Percentiles rank a stretch among this genome's conserved stretches.
These are phyloP conservation scores for Tetraselmis striata DNA, from an alignment of 139 green algal genomes.

Conservation along the genomic window DNA sequence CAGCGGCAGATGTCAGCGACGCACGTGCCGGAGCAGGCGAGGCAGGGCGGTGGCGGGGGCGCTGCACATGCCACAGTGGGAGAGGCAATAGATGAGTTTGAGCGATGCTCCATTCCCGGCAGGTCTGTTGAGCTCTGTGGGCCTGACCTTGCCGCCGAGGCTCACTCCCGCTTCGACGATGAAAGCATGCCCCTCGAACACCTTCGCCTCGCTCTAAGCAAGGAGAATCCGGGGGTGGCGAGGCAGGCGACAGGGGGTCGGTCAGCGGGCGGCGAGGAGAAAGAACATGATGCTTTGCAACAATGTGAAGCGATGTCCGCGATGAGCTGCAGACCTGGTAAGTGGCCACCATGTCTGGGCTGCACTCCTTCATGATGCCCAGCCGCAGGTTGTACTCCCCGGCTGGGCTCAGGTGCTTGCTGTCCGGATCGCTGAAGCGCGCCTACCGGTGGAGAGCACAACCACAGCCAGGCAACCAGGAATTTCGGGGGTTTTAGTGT, in stretches of 20 bases:
- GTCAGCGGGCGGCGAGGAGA: neutral
- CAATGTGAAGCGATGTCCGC: too few species aligned
- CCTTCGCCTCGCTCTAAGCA: slow-evolving; percentile 45
- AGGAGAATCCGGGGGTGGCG: neutral
- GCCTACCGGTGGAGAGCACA: slow-evolving; percentile 15
- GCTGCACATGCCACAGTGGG: too few species aligned
- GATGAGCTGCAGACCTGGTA: slow-evolving; percentile 57
- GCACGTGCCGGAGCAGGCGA: too few species aligned
- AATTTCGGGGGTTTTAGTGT: too few species aligned
- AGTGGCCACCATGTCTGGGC: slow-evolving; percentile 89
- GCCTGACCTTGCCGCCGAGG: slow-evolving; percentile 59
- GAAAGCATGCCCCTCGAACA: slow-evolving; percentile 93
- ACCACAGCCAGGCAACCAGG: neutral
- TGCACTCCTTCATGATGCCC: slow-evolving; percentile 94
- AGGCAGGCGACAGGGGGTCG: neutral
- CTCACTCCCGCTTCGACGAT: slow-evolving; percentile 89
- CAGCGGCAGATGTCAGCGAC: too few species aligned
- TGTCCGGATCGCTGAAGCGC: slow-evolving; percentile 66
- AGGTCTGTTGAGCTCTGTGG: too few species aligned
- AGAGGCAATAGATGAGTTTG: too few species aligned
- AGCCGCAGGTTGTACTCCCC: slow-evolving; percentile 97
- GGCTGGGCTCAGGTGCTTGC: slow-evolving; percentile 70
- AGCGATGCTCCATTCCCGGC: too few species aligned
- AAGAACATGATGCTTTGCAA: too few species aligned
- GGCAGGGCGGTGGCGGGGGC: too few species aligned